These are phyloP conservation scores for Dittrichia graveolens DNA, from an alignment of 129 eudicot genomes.

Conservation along the genomic window DNA sequence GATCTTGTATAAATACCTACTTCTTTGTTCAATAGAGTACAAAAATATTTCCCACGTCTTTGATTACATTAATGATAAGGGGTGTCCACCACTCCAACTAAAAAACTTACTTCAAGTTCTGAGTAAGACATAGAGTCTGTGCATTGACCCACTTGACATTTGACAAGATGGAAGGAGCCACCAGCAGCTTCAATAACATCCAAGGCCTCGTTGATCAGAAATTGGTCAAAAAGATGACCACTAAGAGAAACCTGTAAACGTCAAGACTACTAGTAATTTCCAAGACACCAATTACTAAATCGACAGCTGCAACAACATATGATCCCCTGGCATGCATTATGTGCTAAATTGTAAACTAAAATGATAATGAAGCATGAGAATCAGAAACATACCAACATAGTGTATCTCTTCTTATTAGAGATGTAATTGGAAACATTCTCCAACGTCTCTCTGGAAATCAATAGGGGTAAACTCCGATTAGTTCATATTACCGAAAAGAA, in stretches of 20 bases:
- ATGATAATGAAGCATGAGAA: slow-evolving; percentile 29
- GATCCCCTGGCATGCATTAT: slow-evolving; percentile 2
- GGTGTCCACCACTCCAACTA: background rate
- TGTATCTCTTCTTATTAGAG: slow-evolving; percentile 53
- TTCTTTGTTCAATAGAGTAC: too few species aligned
- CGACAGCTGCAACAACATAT: slow-evolving; percentile 16
- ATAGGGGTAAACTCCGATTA: slow-evolving; percentile 17
- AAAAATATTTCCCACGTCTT: too few species aligned
- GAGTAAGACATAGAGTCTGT: slow-evolving; percentile 74
- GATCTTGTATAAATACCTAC: too few species aligned
- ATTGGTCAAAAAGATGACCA: slow-evolving; percentile 96
- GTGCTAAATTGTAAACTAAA: slow-evolving; percentile 1
- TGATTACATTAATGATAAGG: slow-evolving; percentile 6
- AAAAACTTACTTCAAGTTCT: slow-evolving; percentile 75
- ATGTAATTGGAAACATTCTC: slow-evolving; percentile 33
- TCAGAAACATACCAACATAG: slow-evolving; percentile 52
- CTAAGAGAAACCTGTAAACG: slow-evolving; percentile 78
- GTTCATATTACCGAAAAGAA: slow-evolving; percentile 3
- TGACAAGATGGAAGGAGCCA: slow-evolving; percentile 88
- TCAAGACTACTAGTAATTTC: slow-evolving; percentile 14
- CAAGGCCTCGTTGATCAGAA: slow-evolving; percentile 88
- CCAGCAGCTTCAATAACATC: slow-evolving; percentile 98
- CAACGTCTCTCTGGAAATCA: slow-evolving; percentile 47
- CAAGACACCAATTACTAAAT: background rate
- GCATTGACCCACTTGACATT: slow-evolving; percentile 93